A percentile compares a stretch with the other conserved stretches of the same genome.
Conservation (phyloP, 78 protist genomes). For the Blattamonas nauphoetae region DNA sequence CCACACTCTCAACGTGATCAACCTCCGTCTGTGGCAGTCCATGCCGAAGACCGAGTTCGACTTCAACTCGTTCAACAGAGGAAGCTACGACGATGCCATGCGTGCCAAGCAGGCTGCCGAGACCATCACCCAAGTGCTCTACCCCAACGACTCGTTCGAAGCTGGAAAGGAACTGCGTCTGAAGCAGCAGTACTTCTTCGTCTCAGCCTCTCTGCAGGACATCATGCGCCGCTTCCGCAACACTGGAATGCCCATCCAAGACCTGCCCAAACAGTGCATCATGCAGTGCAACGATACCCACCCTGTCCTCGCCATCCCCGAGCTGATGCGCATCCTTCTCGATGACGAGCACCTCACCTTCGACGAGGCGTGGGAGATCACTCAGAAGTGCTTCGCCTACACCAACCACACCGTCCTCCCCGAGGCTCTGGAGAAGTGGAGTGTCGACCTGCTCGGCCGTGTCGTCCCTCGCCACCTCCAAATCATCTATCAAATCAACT, state of each 20-base stretch:
- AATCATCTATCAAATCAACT: constrained; percentile 84
- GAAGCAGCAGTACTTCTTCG: constrained; percentile 88
- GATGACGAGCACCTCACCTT: constrained; percentile 65
- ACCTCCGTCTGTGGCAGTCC: constrained; percentile 83
- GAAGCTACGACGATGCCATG: constrained; percentile 74
- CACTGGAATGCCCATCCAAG: not conserved
- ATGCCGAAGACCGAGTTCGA: constrained; percentile 68
- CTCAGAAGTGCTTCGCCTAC: constrained; percentile 51
- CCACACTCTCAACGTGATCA: constrained; percentile 61
- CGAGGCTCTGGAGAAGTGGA: constrained; percentile 94
- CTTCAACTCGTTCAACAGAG: constrained; percentile 42
- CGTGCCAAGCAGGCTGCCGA: constrained; percentile 63
- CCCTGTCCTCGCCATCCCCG: constrained; percentile 76
- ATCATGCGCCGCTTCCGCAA: constrained; percentile 69
- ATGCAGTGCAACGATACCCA: constrained; percentile 94
- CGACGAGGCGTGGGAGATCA: constrained; percentile 78
- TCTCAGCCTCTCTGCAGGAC: constrained; percentile 79
- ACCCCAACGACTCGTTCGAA: constrained; percentile 81
- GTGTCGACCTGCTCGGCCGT: constrained; percentile 57
- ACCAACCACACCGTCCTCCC: constrained; percentile 95
- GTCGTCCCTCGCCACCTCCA: constrained; percentile 86
- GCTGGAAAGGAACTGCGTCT: constrained; percentile 78
- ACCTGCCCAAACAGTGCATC: constrained; percentile 47
- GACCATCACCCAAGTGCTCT: constrained; percentile 74
- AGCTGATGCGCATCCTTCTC: constrained; percentile 65